These are phyloP conservation scores for Penicillium simplicissimum DNA, from an alignment of 495 filamentous ascomycete genomes.

Conservation along the genomic window DNA sequence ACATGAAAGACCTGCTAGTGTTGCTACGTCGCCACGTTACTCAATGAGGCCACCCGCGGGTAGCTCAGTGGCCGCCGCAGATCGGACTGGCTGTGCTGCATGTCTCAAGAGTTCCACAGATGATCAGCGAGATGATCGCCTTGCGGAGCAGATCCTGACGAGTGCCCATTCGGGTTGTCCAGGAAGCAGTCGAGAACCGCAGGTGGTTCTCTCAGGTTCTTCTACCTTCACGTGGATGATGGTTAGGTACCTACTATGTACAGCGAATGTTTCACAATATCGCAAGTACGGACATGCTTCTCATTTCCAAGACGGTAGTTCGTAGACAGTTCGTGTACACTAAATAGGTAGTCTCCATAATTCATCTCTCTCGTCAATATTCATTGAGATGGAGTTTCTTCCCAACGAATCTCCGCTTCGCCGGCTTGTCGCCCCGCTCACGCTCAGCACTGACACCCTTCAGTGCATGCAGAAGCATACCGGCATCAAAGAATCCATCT, in stretches of 20 bases:
- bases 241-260: not conserved
- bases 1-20: not conserved
- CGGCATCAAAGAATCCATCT: slow-evolving; percentile 97
- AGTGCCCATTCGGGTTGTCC: not conserved
- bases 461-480: slow-evolving; percentile 86
- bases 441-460: slow-evolving; percentile 60
- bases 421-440: slow-evolving; percentile 47
- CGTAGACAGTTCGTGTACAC: not conserved
- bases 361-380: slow-evolving; percentile 48
- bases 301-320: not conserved
- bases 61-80: not conserved
- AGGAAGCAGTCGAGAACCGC: too few relatives aligned
- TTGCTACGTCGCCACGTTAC: not conserved
- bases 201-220: too few relatives aligned
- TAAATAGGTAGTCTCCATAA: not conserved
- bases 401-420: slow-evolving; percentile 65
- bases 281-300: not conserved
- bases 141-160: not conserved
- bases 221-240: not conserved
- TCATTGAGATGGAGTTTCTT: slow-evolving; percentile 78
- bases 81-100: not conserved
- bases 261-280: not conserved
- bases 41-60: not conserved
- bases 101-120: slow-evolving; percentile 2
- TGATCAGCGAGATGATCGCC: not conserved